phyloP scores from a whole-genome alignment of 208 protist species.

The Crithidia expoeki region DNA sequence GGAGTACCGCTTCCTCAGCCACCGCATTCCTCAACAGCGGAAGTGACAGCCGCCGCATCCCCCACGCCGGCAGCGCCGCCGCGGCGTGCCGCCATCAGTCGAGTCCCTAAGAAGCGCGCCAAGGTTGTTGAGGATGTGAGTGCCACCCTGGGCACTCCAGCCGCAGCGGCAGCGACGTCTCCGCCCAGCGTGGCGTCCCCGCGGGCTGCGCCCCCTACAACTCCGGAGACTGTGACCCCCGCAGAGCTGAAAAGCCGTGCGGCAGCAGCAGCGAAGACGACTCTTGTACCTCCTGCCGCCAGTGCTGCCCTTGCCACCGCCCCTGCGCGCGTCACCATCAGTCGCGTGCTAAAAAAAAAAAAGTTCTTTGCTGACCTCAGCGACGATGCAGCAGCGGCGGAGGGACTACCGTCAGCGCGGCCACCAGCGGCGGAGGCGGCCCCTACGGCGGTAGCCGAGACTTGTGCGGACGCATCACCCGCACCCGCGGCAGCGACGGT shows the following conservation, averaged over 20 bases:
- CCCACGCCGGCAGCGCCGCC: neutral
- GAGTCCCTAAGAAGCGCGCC: constrained; percentile 3
- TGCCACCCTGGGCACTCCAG: neutral
- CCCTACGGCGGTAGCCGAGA: neutral
- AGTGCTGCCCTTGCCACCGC: neutral
- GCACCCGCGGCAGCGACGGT: neutral
- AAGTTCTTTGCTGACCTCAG: constrained; percentile 3
- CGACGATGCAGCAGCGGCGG: neutral
- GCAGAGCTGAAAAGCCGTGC: too few species aligned
- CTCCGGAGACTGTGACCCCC: too few species aligned
- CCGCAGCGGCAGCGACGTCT: neutral
- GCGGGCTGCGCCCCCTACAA: too few species aligned
- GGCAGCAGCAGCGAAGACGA: too few species aligned
- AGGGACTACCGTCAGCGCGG: neutral
- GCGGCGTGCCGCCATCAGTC: constrained; percentile 5
- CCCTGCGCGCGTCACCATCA: constrained; percentile 7
- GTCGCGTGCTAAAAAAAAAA: neutral
- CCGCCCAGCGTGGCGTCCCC: neutral
- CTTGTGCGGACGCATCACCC: neutral
- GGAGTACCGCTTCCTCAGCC: neutral
- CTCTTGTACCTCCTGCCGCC: neutral
- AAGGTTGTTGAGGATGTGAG: neutral
- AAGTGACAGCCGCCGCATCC: neutral
- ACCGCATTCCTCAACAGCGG: neutral
- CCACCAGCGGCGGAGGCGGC: neutral